Evolutionary conservation across 495 filamentous ascomycete genomes (phyloP).

Genomic region (Penicillium salamii): DNA sequence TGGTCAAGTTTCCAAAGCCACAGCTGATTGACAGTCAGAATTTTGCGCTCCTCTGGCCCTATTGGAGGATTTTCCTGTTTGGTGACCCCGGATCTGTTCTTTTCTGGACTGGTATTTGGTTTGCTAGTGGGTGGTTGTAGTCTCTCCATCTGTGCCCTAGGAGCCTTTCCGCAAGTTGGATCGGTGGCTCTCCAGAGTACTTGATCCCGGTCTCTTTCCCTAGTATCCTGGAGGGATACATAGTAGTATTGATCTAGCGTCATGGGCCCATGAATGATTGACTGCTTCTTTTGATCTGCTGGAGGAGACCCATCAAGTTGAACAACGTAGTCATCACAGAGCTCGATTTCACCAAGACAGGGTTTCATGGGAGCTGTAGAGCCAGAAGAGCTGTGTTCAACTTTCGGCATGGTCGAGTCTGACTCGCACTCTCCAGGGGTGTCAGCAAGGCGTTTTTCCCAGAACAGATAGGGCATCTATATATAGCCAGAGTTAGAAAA

Average conservation of each 20-base stretch:
- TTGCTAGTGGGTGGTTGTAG: too few species aligned
- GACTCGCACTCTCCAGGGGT: background rate
- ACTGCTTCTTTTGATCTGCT: background rate
- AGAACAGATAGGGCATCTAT: conserved; percentile 17
- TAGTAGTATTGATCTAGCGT: conserved; percentile 35
- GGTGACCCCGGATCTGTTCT: too few species aligned
- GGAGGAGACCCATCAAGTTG: too few species aligned
- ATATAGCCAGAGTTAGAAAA: background rate
- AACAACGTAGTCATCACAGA: too few species aligned
- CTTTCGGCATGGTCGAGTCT: background rate
- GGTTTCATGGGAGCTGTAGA: background rate
- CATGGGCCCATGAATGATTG: conserved; percentile 10
- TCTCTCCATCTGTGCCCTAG: too few species aligned
- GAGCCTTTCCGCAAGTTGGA: too few species aligned
- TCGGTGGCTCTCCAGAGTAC: conserved; percentile 11
- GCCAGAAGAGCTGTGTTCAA: background rate
- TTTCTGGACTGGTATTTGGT: too few species aligned
- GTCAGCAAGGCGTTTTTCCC: background rate
- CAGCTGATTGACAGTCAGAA: conserved; percentile 15
- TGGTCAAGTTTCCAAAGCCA: conserved; percentile 19
- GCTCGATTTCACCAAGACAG: too few species aligned
- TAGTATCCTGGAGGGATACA: conserved; percentile 18
- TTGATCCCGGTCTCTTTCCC: conserved; percentile 23
- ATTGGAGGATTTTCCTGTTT: background rate
- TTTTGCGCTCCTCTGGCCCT: background rate